phyloP scores from a whole-genome alignment of 345 rosid species.

The Excoecaria agallocha region DNA sequence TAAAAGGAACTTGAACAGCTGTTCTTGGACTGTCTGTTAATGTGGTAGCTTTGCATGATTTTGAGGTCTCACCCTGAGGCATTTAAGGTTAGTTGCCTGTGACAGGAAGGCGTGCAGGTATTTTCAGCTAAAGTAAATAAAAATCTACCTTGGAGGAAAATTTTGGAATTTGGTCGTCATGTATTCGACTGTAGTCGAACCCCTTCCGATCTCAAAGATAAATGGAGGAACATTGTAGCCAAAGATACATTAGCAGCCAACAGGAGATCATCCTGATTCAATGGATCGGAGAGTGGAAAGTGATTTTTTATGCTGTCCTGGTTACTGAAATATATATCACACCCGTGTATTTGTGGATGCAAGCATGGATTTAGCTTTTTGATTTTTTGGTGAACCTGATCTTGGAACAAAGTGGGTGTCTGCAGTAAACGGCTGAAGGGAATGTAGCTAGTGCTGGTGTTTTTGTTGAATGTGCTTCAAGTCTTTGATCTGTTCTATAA shows the following conservation, averaged over 20 bases:
- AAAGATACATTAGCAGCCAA: background rate
- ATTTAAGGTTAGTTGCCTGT: background rate
- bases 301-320: background rate
- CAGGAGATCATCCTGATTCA: background rate
- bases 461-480: no score
- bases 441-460: no score
- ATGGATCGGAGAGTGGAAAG: background rate
- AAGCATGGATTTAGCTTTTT: background rate
- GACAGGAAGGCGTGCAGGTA: constrained; percentile 62
- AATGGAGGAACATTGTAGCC: constrained; percentile 53
- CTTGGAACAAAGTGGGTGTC: no score
- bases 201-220: constrained; percentile 74
- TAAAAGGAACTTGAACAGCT: background rate
- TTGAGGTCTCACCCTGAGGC: background rate
- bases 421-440: no score
- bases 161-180: constrained; percentile 62
- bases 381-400: background rate
- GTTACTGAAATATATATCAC: background rate
- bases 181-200: constrained; percentile 56
- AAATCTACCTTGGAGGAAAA: constrained; percentile 78
- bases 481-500: no score
- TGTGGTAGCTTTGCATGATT: background rate
- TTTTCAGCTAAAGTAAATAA: constrained; percentile 41
- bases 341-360: background rate
- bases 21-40: background rate